These are phyloP conservation scores for Senecio squalidus DNA, from an alignment of 140 eudicot genomes.

Conservation along the genomic window DNA sequence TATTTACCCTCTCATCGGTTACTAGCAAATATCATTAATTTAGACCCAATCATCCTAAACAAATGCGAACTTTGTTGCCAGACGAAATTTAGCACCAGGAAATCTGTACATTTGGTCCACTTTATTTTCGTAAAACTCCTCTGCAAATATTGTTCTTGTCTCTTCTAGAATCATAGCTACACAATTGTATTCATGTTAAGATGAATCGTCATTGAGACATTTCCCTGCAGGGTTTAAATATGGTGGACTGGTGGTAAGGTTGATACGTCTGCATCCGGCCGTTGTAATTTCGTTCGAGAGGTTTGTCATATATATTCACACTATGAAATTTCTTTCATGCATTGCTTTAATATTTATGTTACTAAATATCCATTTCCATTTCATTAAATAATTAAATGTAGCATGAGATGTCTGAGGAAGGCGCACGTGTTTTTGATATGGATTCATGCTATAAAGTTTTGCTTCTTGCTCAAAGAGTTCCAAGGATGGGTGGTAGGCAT, in stretches of 20 bases:
- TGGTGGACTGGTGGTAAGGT: background rate
- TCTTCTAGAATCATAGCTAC: background rate
- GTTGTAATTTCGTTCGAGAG: slow-evolving; percentile 4
- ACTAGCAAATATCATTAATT: background rate
- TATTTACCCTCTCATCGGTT: background rate
- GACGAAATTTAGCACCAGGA: too few species aligned
- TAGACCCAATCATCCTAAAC: background rate
- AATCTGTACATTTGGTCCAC: too few species aligned
- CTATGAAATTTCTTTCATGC: background rate
- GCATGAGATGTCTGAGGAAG: slow-evolving; percentile 5
- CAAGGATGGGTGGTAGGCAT: slow-evolving; percentile 2
- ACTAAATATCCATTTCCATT: background rate
- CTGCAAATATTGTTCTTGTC: background rate
- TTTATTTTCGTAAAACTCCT: too few species aligned
- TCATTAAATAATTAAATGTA: background rate
- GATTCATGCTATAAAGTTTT: background rate
- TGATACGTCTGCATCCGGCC: background rate
- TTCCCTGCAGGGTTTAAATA: background rate
- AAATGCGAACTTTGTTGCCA: too few species aligned
- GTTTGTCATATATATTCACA: background rate
- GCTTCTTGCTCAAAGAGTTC: slow-evolving; percentile 9
- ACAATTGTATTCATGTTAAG: background rate
- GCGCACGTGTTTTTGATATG: slow-evolving; percentile 6
- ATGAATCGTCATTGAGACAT: background rate
- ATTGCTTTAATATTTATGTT: background rate